Evolutionary conservation across 192 early-diverging fungal species (phyloP), one percentile per base, ranked within the genome.

Genomic region (Rhizophlyctis rosea): DNA sequence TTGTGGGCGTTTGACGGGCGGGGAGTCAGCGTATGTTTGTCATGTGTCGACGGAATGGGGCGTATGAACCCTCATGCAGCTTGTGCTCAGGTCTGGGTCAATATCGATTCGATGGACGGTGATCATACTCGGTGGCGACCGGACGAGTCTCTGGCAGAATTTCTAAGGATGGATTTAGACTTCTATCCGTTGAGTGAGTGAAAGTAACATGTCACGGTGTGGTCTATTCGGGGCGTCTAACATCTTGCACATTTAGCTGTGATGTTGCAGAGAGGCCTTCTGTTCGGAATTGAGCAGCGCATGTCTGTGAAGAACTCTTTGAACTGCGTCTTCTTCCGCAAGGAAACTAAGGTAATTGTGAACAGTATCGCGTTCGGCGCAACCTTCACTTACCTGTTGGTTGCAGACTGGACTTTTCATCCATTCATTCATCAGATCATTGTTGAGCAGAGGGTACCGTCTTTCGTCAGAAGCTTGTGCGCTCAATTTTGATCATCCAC

Each of bases 391-490:
- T n/a, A n/a, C n/a, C n/a, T n/a, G n/a, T n/a, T n/a, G n/a, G n/a
- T n/a, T n/a, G n/a, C 70, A 90, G 88, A 91, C 85, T 1, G 89
- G 88, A 55, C 68, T 93, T 16, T 91, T 93, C 74, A 36, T 93
- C 28, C 90, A 87, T 54, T 70, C 82, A 25, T 75, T 93, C 16
- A 55, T 90, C 13, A 76, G 82, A 2, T 72, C 85, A 63, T 66
- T 91, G 47, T 61, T 93, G 44, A 67, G 65, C 1, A 59, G 59
- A n/a, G 72, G 68, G 59, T 78, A 81, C 54, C 61, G 48, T 16
- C 35, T n/a, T 30, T 21, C 28, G 25, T 4, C 35, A 31, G n/a
- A n/a, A n/a, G n/a, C n/a, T n/a, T n/a, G n/a, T n/a, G n/a, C n/a
- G n/a, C n/a, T n/a, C n/a, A n/a, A n/a, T n/a, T n/a, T n/a, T n/a